Percentiles rank a stretch among this genome's conserved stretches.
Conservation (phyloP, 306 rosid genomes). For the Lathyrus sativus region DNA sequence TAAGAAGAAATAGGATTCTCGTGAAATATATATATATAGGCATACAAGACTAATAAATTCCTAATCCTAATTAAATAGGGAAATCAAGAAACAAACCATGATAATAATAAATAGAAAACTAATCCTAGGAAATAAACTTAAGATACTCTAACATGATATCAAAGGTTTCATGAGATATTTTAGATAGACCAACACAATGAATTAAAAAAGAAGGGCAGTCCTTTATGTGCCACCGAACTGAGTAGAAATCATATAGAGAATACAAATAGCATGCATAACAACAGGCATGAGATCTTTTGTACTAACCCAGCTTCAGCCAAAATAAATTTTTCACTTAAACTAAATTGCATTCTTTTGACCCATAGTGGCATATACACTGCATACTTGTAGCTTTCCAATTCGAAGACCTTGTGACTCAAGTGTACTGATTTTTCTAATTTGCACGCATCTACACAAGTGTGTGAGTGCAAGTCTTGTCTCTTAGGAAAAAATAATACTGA, state of each 20-base stretch:
- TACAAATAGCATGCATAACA: constrained; percentile 24
- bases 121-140: not conserved
- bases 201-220: constrained; percentile 11
- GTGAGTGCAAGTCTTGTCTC: not conserved
- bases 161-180: not conserved
- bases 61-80: not conserved
- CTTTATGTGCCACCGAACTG: not conserved
- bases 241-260: constrained; percentile 32
- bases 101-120: constrained; percentile 2
- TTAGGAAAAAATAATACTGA: not conserved
- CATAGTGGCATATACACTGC: constrained; percentile 7
- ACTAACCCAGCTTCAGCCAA: constrained; percentile 22
- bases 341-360: constrained; percentile 11
- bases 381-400: constrained; percentile 14
- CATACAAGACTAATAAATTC: not conserved
- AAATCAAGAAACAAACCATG: not conserved
- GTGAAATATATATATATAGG: not conserved
- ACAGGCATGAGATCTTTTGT: not conserved
- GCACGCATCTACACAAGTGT: not conserved
- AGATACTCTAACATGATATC: constrained; percentile 1
- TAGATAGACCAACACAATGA: not conserved
- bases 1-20: not conserved
- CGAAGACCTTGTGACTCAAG: constrained; percentile 3
- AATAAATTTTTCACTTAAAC: not conserved
- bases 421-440: not conserved